Percentiles rank a stretch among this genome's conserved stretches.
Evolutionary conservation across 78 protist genomes (phyloP).

Genomic region (slime mould (Dictyostelium discoideum)): DNA sequence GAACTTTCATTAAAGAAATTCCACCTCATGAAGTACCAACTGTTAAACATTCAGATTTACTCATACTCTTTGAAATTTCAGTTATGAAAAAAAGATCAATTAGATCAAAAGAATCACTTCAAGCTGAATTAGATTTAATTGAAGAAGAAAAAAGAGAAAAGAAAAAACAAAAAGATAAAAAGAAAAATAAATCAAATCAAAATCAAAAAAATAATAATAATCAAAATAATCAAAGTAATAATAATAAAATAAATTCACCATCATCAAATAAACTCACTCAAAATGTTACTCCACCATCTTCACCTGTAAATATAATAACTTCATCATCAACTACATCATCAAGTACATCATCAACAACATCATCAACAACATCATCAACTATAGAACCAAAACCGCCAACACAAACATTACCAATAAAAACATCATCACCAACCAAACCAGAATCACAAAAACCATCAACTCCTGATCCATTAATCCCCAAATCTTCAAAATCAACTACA

Average conservation of each 20-base stretch:
- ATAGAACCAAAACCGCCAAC: background rate
- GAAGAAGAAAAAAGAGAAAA: constrained; percentile 20
- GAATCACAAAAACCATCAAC: background rate
- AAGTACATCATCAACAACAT: background rate
- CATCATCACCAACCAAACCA: background rate
- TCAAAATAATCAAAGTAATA: background rate
- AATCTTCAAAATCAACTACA: background rate
- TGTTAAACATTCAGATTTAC: background rate
- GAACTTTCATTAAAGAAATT: background rate
- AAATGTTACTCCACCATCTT: background rate
- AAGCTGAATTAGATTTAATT: constrained; percentile 12
- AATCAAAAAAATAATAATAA: background rate
- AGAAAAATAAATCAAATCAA: background rate
- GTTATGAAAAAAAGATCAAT: background rate
- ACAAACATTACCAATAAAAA: background rate
- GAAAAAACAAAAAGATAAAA: constrained; percentile 13
- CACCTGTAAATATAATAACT: background rate
- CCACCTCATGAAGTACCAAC: background rate
- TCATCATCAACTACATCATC: background rate
- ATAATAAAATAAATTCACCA: background rate
- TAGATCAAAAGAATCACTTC: constrained; percentile 7
- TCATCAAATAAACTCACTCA: background rate
- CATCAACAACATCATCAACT: background rate
- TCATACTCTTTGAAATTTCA: background rate
- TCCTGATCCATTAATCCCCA: background rate